Base-by-base conservation (phyloP, 2,329 filamentous ascomycete species). In the Aureobasidium sp. region DNA sequence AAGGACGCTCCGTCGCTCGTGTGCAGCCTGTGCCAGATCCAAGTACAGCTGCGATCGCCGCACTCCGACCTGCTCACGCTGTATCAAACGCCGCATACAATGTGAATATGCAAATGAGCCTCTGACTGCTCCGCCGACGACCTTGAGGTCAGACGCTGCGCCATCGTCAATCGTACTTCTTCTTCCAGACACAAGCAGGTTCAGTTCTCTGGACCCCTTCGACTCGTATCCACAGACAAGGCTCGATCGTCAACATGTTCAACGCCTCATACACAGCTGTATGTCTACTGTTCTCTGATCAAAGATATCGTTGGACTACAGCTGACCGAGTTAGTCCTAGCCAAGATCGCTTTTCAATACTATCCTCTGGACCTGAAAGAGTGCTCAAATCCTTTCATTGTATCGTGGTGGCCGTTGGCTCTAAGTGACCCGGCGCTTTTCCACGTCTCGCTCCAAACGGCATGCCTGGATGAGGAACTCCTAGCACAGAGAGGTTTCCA, bases 331-430 rank as follows among this genome's bases (percentile, higher is more conserved):
- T 2, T 16, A 60, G 57, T 60, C 30, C 57, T 60, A 16, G 25
- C 32, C 21, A 60, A 60, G 7, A 60, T 60, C 10, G 57, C 57
- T 36, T 60, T 60, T 36, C 45, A 60, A 29, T 60, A 60, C 57
- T 60, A 60, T 27, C 57, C 57, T 52, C 47, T 60, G 3, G 57
- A 60, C n/a, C 10, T 52, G 47, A 36, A 52, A 27, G 15, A 36
- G 42, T 32, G 7, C 11, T 52, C 57, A 1, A 60, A 60, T 44
- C 57, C 57, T 0, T 60, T 60, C 7, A 47, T 60, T 4, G 36
- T 52, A 2, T 60, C 57, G 5, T 60, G 57, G 57, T 60, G 57
- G 57, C 57, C 55, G n/a, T 47, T 60, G 21, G 57, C 57, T 34
- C 13, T 49, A 34, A 36, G 57, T 6, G 57, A 60, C 10, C 45